Base-by-base conservation (phyloP, 441 rosid species). In the Populus hybrid region DNA sequence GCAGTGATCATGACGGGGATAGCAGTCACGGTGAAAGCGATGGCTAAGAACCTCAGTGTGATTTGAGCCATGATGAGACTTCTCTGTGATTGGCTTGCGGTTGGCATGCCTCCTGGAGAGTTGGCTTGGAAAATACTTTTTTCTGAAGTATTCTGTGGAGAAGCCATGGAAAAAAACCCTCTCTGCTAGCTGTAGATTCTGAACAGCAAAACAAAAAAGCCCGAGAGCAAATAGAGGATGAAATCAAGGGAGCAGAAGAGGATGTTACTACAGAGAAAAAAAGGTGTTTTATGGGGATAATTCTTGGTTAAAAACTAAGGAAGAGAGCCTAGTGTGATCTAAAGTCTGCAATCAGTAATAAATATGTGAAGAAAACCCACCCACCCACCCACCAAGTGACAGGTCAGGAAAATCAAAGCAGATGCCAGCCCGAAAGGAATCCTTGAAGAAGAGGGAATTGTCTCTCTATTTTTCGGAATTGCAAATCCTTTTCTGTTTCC, bases 1-100 rank as follows among this genome's bases (percentile, higher is more conserved):
- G 83, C 79, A 30, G 84, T 85, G 81, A 82, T 76, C 87, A 89
- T 59, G 6, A 86, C 71, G 73, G 79, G 46, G 68, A 86, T 78
- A 5, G 93, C 84, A 76, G 80, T 80, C 76, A 84, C 9, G 16
- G 90, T 61, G 80, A 79, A 84, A 68, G 75, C 86, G 36, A 83
- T 26, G 71, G 93, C 95, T 11, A 75, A 38, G 32, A 82, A 11
- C 79, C 92, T 86, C 21, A 88, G 70, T 11, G 63, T 3, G 46
- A 79, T 64, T 65, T 88, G 95, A 57, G 84, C 79, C 78, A 68
- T 32, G 57, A 82, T 76, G 75, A 76, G 76, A 5, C 83, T 72
- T 76, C 72, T 73, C 61, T 72, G 21, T 57, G 69, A 36, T 19
- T 26, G 59, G 21, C 23, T 65, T 9, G 71, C 71, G 35, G 38